Conservation (phyloP, 768 basidiomycete genomes). For the Hygrocybe punicea region DNA sequence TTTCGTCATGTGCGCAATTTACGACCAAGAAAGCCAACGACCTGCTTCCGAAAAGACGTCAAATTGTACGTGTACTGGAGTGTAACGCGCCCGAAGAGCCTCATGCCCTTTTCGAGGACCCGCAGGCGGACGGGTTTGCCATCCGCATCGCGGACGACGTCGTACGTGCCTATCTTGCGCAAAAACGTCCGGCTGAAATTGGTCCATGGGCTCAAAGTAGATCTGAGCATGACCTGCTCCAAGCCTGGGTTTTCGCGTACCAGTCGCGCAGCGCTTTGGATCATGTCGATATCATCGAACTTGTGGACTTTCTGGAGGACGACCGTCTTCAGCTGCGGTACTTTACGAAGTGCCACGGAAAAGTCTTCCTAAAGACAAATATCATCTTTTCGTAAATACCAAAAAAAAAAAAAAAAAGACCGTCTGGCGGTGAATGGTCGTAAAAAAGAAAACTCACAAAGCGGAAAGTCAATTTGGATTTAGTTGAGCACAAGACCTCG, state of each 20-base stretch:
- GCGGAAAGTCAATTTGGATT: background rate
- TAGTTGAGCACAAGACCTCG: background rate
- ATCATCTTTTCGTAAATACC: background rate
- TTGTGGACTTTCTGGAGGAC: background rate
- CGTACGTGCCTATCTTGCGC: conserved; percentile 32
- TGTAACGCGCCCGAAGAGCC: background rate
- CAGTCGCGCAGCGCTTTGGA: background rate
- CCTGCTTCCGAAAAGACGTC: background rate
- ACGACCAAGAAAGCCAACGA: too few relatives aligned
- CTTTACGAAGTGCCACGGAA: background rate
- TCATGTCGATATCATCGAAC: background rate
- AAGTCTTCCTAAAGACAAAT: background rate
- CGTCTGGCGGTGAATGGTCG: too few relatives aligned
- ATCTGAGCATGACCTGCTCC: conserved; percentile 32
- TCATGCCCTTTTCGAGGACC: conserved; percentile 12
- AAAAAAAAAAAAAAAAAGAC: background rate
- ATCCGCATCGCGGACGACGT: conserved; percentile 27
- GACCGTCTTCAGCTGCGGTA: background rate
- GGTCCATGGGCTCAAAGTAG: conserved; percentile 45
- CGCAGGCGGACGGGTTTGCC: conserved; percentile 25
- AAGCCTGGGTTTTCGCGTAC: background rate
- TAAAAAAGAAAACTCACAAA: background rate
- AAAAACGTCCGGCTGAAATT: conserved; percentile 46
- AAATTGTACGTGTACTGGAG: background rate
- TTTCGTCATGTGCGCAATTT: too few relatives aligned